Conservation (phyloP, 169 alveolate species). For the Eimeria praecox region DNA sequence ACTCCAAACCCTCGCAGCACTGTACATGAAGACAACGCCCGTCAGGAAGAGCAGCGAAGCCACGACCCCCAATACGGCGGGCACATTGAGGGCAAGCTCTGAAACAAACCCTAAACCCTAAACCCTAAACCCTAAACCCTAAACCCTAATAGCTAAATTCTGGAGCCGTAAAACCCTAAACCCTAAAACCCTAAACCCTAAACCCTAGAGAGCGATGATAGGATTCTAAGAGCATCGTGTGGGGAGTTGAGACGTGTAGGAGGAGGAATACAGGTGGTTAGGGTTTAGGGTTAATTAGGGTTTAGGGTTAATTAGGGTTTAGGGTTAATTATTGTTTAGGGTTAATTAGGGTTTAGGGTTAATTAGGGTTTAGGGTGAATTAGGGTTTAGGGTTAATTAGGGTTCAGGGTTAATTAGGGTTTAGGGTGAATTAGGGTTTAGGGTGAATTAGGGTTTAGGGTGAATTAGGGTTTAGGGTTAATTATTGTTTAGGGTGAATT, state of each 20-base stretch:
- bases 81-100: constrained; percentile 44
- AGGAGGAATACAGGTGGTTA: no score
- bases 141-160: no score
- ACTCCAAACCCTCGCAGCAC: constrained; percentile 32
- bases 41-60: constrained; percentile 20
- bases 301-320: constrained; percentile 19
- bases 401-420: constrained; percentile 1
- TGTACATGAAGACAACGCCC: constrained; percentile 25
- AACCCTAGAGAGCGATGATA: background rate
- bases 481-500: no score
- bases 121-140: background rate
- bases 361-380: background rate
- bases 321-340: no score
- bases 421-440: background rate
- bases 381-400: constrained; percentile 10
- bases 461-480: constrained; percentile 28
- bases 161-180: no score
- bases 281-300: background rate
- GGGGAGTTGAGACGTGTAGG: no score
- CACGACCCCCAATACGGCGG: constrained; percentile 12
- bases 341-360: no score
- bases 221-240: background rate
- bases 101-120: constrained; percentile 14
- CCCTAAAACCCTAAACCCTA: background rate
- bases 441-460: background rate